phyloP scores from a whole-genome alignment of 2,329 filamentous ascomycete genomes.

The Exophiala aquamarina region DNA sequence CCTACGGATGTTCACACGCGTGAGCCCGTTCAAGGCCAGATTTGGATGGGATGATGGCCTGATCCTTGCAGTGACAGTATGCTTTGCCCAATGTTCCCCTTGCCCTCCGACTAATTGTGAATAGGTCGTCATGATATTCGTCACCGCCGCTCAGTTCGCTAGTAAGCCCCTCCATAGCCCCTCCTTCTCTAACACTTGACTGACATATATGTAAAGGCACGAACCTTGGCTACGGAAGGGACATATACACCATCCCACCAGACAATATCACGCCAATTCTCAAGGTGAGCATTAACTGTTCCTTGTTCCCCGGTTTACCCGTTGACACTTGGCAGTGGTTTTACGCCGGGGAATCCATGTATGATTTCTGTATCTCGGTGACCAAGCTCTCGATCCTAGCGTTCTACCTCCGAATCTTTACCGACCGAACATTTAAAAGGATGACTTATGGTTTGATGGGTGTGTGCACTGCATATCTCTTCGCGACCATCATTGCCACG shows the following conservation, averaged over 20 bases:
- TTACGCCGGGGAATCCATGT: slow-evolving; percentile 37
- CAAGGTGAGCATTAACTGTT: background rate
- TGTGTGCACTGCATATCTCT: slow-evolving; percentile 31
- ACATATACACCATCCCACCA: background rate
- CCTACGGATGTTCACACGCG: background rate
- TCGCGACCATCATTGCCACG: slow-evolving; percentile 35
- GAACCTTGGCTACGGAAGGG: background rate
- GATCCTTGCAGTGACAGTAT: slow-evolving; percentile 35
- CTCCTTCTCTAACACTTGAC: background rate
- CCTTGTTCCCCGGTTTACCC: too few species aligned
- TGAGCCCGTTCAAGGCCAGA: background rate
- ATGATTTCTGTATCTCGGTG: slow-evolving; percentile 42
- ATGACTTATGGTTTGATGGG: slow-evolving; percentile 35
- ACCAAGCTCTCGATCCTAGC: slow-evolving; percentile 37
- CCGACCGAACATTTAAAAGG: slow-evolving; percentile 37
- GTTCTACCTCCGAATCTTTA: slow-evolving; percentile 46
- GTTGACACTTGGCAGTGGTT: background rate
- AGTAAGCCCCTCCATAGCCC: background rate
- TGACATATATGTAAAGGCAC: background rate
- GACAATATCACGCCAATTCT: slow-evolving; percentile 1
- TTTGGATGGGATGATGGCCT: slow-evolving; percentile 37
- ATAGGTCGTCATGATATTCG: background rate
- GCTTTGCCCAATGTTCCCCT: slow-evolving; percentile 2
- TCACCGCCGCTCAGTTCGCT: background rate
- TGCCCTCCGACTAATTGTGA: background rate